Percentiles rank a stretch among this genome's conserved stretches.
Evolutionary conservation across 2,329 filamentous ascomycete genomes (phyloP).

Genomic region (Nemania sp.): DNA sequence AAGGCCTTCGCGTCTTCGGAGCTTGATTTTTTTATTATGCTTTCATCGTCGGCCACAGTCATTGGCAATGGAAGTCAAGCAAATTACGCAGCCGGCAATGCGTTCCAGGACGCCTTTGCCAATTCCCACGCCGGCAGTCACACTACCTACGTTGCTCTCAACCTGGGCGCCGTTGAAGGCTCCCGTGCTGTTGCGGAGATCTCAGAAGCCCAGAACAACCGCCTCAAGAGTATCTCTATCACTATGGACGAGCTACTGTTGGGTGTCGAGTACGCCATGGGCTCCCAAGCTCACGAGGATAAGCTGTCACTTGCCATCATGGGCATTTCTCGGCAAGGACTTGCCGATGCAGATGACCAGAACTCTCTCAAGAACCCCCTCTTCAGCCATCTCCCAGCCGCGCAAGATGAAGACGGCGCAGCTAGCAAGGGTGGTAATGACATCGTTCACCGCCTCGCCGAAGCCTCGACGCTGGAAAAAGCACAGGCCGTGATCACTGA

Average conservation of each 20-base stretch:
- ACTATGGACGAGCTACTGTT: constrained; percentile 24
- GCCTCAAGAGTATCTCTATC: constrained; percentile 22
- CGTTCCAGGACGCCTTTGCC: constrained; percentile 29
- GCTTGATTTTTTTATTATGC: constrained; percentile 7
- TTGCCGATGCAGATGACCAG: constrained; percentile 22
- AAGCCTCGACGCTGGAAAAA: constrained; percentile 18
- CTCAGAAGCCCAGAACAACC: constrained; percentile 14
- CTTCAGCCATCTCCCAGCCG: constrained; percentile 25
- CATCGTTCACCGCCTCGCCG: constrained; percentile 1
- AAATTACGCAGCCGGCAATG: constrained; percentile 21
- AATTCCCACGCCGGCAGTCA: constrained; percentile 7
- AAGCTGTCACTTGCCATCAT: constrained; percentile 23
- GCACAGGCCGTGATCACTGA: constrained; percentile 23
- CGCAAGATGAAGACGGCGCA: background rate
- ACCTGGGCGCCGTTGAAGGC: constrained; percentile 24
- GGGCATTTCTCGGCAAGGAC: constrained; percentile 25
- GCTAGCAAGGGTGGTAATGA: background rate
- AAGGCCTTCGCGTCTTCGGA: background rate
- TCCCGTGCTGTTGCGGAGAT: constrained; percentile 11
- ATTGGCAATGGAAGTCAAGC: constrained; percentile 9
- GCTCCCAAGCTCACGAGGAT: constrained; percentile 15
- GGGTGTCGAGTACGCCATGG: constrained; percentile 27
- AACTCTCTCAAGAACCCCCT: constrained; percentile 18
- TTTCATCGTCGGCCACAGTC: background rate
- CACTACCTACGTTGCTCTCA: constrained; percentile 24